Percentiles rank a stretch among this genome's conserved stretches.
Evolutionary conservation across 495 filamentous ascomycete genomes (phyloP).

Genomic region (Lepraria neglecta): DNA sequence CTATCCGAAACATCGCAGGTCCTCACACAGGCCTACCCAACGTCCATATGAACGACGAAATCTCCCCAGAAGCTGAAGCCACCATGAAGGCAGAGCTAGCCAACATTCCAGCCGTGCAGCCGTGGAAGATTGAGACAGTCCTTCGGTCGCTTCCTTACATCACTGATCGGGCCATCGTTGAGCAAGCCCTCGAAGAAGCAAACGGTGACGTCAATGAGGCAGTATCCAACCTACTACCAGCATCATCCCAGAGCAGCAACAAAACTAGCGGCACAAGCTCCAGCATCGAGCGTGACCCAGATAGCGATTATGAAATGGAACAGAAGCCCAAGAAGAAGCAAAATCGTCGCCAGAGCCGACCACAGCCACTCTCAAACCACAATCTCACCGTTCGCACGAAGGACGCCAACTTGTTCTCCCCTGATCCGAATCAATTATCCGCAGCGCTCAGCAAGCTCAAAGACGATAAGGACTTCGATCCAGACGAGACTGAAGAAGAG

Average conservation of each 20-base stretch:
- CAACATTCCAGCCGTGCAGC: slow-evolving; percentile 38
- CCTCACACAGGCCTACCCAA: slow-evolving; percentile 52
- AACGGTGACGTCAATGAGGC: slow-evolving; percentile 56
- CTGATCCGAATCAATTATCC: slow-evolving; percentile 22
- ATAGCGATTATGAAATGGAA: slow-evolving; percentile 42
- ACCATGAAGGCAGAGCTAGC: slow-evolving; percentile 34
- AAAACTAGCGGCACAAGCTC: slow-evolving; percentile 37
- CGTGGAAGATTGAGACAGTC: slow-evolving; percentile 60
- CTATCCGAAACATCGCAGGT: slow-evolving; percentile 57
- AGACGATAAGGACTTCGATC: slow-evolving; percentile 19
- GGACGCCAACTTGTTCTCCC: slow-evolving; percentile 17
- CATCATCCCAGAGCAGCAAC: slow-evolving; percentile 38
- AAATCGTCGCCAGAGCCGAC: slow-evolving; percentile 38
- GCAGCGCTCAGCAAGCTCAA: slow-evolving; percentile 19
- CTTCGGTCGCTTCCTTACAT: slow-evolving; percentile 51
- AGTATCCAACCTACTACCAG: slow-evolving; percentile 52
- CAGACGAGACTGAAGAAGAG: slow-evolving; percentile 31
- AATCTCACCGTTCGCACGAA: slow-evolving; percentile 25
- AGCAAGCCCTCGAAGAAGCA: slow-evolving; percentile 52
- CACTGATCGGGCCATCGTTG: slow-evolving; percentile 48
- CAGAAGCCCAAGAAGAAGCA: slow-evolving; percentile 45
- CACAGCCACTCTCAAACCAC: slow-evolving; percentile 25
- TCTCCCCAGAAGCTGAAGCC: slow-evolving; percentile 27
- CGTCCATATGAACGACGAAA: slow-evolving; percentile 31
- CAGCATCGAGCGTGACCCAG: slow-evolving; percentile 43